Evolutionary conservation across 2,329 filamentous ascomycete species (phyloP).

Genomic region (Fusarium sp.): DNA sequence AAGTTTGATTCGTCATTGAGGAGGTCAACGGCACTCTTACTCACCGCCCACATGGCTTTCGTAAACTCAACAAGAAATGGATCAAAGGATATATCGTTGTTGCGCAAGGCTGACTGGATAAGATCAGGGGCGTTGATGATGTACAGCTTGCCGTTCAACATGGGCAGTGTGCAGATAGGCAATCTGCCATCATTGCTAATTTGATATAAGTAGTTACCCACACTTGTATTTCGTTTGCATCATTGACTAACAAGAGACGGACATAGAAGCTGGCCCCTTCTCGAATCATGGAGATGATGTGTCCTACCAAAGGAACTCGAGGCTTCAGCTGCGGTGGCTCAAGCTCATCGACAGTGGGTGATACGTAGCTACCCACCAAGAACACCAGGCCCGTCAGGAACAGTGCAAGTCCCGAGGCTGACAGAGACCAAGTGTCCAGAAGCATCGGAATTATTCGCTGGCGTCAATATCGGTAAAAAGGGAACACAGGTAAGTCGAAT

Average conservation of each 20-base stretch:
- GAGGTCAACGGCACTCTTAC: neutral
- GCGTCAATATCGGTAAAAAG: too few relatives aligned
- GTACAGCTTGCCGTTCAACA: constrained; percentile 56
- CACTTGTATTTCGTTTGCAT: too few relatives aligned
- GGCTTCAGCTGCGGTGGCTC: constrained; percentile 31
- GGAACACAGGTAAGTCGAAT: too few relatives aligned
- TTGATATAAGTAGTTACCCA: neutral
- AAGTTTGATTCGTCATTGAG: neutral
- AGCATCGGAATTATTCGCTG: neutral
- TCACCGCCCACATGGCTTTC: constrained; percentile 17
- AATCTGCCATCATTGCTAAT: constrained; percentile 34
- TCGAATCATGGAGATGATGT: constrained; percentile 24
- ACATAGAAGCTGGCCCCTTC: constrained; percentile 27
- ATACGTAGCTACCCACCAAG: neutral
- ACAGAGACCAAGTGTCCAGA: neutral
- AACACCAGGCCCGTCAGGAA: neutral
- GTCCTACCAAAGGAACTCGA: constrained; percentile 25
- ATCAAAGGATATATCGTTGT: constrained; percentile 54
- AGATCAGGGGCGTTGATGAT: constrained; percentile 53
- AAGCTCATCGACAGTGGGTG: constrained; percentile 6
- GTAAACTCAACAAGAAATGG: constrained; percentile 50
- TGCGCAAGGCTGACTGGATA: constrained; percentile 51
- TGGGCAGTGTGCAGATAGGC: constrained; percentile 55
- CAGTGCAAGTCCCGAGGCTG: neutral
- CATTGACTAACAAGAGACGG: constrained; percentile 12